Base-by-base conservation (phyloP, 257 asterid genomes). In the Gynochthodes officinalis region DNA sequence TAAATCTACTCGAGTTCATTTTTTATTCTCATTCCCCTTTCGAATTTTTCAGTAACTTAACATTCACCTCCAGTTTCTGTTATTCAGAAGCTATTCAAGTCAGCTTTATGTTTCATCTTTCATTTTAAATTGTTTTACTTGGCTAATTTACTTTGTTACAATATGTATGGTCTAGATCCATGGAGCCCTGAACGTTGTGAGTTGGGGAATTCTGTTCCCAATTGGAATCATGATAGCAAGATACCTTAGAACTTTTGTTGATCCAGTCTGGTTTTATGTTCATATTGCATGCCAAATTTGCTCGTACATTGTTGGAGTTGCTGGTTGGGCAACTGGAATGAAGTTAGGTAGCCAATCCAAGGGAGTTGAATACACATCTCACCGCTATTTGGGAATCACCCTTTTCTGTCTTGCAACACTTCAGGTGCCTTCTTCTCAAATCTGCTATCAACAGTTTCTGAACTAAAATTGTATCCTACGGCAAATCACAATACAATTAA, bases 161-260 rank as follows among this genome's bases (percentile, higher is more conserved):
- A 21, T 15, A 30, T 42, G 46, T 40, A 21, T 46, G 50, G 9
- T 9, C 28, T 52, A 79, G 83, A 19, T 61, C 21, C 83, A 79
- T 44, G 80, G 80, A 48, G 68, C 70, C 67, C 49, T 79, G 18
- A 79, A 75, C 68, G 74, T 74, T 9, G 62, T 79, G 30, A 70
- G 79, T 40, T 78, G 79, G 82, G 82, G 79, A n/a, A 44, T 78
- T 35, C n/a, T 78, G 60, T 59, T 78, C 63, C 82, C 82, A 1
- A 53, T 73, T 35, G 82, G 82, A 15, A 73, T 73, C 9, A 48
- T 78, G 55, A 69, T 74, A 8, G 79, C 79, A 3, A 46, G 82
- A 64, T 71, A 79, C 21, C 27, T 79, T 37, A 75, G 59, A 19
- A 39, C 40, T 21, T 74, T 65, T 58, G 77, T 77, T n/a, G 73